These are phyloP conservation scores for Anethum foeniculum DNA, from an alignment of 140 eudicot genomes.

Conservation along the genomic window DNA sequence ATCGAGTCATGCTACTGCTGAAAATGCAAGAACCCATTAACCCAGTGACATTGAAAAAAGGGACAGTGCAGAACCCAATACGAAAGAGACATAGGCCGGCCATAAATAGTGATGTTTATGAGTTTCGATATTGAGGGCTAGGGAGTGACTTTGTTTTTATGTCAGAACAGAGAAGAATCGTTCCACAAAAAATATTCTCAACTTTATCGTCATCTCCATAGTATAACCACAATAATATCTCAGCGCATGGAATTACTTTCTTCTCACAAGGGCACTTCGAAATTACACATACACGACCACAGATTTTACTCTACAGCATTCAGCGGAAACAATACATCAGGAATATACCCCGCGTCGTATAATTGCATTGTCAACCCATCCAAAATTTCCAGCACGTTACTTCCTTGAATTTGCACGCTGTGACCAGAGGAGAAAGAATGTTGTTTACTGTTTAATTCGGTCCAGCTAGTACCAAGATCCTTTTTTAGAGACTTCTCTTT, in stretches of 20 bases:
- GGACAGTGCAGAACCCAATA: neutral
- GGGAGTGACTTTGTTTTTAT: neutral
- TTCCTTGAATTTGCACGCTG: neutral
- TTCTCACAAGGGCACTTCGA: neutral
- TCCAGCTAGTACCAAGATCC: slow-evolving; percentile 67
- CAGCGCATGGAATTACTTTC: neutral
- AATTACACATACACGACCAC: neutral
- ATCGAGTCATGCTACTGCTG: neutral
- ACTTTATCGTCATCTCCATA: neutral
- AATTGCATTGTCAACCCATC: slow-evolving; percentile 23
- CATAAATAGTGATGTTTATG: neutral
- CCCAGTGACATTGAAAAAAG: neutral
- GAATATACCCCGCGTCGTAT: slow-evolving; percentile 15
- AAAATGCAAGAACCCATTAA: neutral
- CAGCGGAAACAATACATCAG: slow-evolving; percentile 4
- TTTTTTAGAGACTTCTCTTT: slow-evolving; percentile 51
- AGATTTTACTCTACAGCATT: neutral
- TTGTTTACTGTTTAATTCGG: slow-evolving; percentile 34
- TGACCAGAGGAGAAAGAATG: slow-evolving; percentile 31
- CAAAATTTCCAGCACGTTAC: slow-evolving; percentile 5
- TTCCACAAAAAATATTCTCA: neutral
- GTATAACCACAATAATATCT: neutral
- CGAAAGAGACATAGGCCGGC: neutral
- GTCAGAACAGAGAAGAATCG: neutral
- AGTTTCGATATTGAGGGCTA: neutral